A percentile compares a stretch with the other conserved stretches of the same genome.
phyloP scores from a whole-genome alignment of 371 early-diverging fungal genomes.

The Zopfochytrium polystomum region DNA sequence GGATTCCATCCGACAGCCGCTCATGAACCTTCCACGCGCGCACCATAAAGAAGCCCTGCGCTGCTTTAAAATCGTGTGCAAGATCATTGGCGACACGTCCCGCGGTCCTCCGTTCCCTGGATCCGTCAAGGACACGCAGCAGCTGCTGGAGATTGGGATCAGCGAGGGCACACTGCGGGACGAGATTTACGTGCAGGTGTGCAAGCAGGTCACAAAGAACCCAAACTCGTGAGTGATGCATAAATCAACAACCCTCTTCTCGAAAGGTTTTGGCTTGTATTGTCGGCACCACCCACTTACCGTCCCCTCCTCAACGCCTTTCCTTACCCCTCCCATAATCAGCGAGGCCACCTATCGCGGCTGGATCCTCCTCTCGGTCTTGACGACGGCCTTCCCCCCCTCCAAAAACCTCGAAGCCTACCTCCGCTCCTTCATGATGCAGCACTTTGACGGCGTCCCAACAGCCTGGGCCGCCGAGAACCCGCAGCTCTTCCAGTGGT shows the following conservation, averaged over 20 bases:
- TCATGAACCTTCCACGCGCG: conserved; percentile 71
- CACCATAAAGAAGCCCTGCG: conserved; percentile 79
- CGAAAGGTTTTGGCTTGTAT: conserved; percentile 5
- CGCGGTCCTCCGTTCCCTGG: conserved; percentile 25
- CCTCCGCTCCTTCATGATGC: conserved; percentile 71
- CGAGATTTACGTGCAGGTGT: conserved; percentile 91
- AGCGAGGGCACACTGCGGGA: too few relatives aligned
- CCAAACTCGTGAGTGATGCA: conserved; percentile 1
- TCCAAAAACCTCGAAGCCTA: conserved; percentile 86
- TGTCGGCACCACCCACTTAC: neutral
- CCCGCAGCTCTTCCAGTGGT: conserved; percentile 8
- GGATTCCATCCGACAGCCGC: conserved; percentile 73
- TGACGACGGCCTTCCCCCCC: conserved; percentile 84
- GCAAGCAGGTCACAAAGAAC: conserved; percentile 52
- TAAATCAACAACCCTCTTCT: neutral
- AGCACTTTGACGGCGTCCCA: conserved; percentile 48
- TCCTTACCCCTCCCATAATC: neutral
- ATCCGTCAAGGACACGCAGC: conserved; percentile 61
- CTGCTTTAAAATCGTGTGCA: conserved; percentile 79
- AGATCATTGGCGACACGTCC: conserved; percentile 75
- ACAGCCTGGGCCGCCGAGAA: conserved; percentile 10
- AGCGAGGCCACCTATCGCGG: conserved; percentile 73
- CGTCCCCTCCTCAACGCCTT: neutral
- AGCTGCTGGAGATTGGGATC: conserved; percentile 75
- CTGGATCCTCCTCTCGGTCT: conserved; percentile 81